These are phyloP conservation scores for Porpolomopsis calyptriformis DNA, from an alignment of 768 basidiomycete species.

Conservation along the genomic window DNA sequence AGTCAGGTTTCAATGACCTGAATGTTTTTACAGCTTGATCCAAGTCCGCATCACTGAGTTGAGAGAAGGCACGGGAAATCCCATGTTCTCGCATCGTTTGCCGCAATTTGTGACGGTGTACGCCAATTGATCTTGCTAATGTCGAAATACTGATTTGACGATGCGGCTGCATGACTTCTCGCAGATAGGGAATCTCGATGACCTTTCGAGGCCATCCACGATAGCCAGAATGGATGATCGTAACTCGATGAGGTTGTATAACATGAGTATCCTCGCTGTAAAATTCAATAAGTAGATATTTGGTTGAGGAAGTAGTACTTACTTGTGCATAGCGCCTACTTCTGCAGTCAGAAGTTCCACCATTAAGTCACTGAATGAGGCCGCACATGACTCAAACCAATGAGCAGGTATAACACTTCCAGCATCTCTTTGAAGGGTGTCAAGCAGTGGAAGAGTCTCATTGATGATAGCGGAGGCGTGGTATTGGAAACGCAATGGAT, in stretches of 20 bases:
- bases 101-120: slow-evolving; percentile 5
- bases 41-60: slow-evolving; percentile 2
- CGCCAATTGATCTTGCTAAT: background rate
- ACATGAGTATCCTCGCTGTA: background rate
- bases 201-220: slow-evolving; percentile 3
- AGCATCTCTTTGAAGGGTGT: background rate
- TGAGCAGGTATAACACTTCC: background rate
- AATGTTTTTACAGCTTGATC: slow-evolving; percentile 3
- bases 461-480: background rate
- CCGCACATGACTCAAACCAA: background rate
- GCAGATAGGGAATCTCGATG: background rate
- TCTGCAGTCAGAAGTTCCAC: background rate
- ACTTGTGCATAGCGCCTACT: background rate
- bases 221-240: background rate
- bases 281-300: background rate
- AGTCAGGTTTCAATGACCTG: slow-evolving; percentile 8
- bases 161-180: background rate
- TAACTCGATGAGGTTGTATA: background rate
- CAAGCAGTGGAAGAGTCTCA: slow-evolving; percentile 1
- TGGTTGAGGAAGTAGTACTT: background rate
- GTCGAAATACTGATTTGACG: background rate
- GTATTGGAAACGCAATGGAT: background rate
- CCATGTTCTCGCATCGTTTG: background rate
- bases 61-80: background rate
- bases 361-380: background rate